These are phyloP conservation scores for Apophysomyces elegans DNA, from an alignment of 371 early-diverging fungal genomes.

Conservation along the genomic window DNA sequence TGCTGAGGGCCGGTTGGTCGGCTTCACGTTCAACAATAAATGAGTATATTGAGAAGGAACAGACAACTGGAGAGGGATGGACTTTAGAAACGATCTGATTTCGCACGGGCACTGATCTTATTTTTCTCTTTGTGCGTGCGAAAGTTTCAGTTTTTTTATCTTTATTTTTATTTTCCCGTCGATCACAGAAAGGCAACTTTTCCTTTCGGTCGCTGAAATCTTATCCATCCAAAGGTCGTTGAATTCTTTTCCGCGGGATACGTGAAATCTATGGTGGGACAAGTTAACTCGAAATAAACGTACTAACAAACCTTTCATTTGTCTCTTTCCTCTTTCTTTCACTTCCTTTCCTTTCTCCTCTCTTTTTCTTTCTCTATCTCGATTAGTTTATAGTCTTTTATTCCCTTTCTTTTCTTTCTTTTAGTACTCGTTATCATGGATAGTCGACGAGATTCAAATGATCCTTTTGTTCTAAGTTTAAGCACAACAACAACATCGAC, in stretches of 20 bases:
- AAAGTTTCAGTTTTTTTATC: not conserved
- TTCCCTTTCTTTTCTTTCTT: too few species aligned
- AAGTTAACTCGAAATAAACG: not conserved
- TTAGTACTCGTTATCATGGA: too few species aligned
- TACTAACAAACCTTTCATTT: not conserved
- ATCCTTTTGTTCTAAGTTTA: not conserved
- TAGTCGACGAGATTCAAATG: not conserved
- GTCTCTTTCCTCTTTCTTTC: not conserved
- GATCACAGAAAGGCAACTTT: slow-evolving; percentile 4
- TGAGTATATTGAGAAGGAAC: too few species aligned
- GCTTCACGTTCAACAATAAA: too few species aligned
- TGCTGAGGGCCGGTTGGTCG: too few species aligned
- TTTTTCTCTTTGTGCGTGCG: slow-evolving; percentile 1
- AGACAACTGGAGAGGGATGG: too few species aligned
- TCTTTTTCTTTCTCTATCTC: too few species aligned
- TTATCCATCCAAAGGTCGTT: not conserved
- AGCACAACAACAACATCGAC: not conserved
- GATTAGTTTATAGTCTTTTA: too few species aligned
- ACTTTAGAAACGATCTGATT: not conserved
- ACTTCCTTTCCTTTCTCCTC: not conserved
- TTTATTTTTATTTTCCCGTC: not conserved
- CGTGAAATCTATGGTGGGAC: not conserved
- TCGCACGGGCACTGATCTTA: not conserved
- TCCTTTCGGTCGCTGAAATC: not conserved
- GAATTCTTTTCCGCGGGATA: slow-evolving; percentile 1